Evolutionary conservation across 2,329 filamentous ascomycete species (phyloP).

Genomic region (Colletotrichum sp.): DNA sequence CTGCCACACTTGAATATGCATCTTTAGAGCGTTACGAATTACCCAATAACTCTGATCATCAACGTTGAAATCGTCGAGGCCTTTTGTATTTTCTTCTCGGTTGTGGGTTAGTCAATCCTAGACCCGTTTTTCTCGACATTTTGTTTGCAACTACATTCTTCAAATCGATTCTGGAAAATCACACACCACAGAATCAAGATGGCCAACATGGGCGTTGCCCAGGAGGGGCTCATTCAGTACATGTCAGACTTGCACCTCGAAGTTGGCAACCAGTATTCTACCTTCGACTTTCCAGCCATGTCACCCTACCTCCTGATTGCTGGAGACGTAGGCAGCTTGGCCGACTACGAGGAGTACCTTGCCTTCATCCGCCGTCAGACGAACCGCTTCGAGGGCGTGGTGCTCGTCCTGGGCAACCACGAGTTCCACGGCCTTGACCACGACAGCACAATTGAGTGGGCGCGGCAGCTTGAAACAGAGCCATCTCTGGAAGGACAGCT

Average conservation of each 20-base stretch:
- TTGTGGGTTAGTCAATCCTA: neutral
- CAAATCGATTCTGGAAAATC: neutral
- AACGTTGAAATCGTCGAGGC: neutral
- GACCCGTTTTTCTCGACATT: neutral
- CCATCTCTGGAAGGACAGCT: conserved; percentile 39
- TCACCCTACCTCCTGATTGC: conserved; percentile 50
- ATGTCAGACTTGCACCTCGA: conserved; percentile 59
- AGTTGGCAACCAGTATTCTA: conserved; percentile 44
- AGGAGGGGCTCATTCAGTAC: conserved; percentile 35
- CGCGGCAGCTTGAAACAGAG: conserved; percentile 42
- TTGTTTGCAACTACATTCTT: neutral
- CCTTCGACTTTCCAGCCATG: conserved; percentile 43
- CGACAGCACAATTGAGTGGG: conserved; percentile 39
- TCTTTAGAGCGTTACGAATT: neutral
- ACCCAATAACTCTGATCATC: neutral
- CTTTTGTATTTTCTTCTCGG: neutral
- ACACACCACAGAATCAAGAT: neutral
- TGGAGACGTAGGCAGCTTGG: conserved; percentile 55
- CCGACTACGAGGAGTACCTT: conserved; percentile 49
- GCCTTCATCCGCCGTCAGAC: conserved; percentile 47
- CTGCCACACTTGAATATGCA: neutral
- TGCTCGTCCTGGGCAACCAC: conserved; percentile 58
- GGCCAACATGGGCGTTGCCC: neutral
- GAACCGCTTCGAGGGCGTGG: conserved; percentile 44
- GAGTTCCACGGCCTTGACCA: conserved; percentile 55